Evolutionary conservation across 441 rosid genomes (phyloP), one percentile per base, ranked within the genome.

Genomic region (Jatropha podagrica): DNA sequence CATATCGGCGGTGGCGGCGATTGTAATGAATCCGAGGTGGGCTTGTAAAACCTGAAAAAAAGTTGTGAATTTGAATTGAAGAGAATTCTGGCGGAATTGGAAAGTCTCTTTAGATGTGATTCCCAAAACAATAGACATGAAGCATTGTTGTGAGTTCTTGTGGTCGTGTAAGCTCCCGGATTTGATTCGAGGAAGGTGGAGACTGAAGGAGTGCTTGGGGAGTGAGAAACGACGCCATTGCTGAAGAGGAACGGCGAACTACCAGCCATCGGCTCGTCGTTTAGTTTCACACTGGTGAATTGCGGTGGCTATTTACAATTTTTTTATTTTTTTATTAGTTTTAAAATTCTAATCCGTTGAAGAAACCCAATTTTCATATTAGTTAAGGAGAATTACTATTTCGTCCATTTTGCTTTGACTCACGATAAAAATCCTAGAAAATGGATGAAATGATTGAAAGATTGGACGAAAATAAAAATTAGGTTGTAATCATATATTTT

Each of bases 111-210:
- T 74, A 90, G 65, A 82, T 92, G 95, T 32, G 91, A 83, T 18
- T 84, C 89, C 97, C 97, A 94, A 75, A 90, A 91, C 78, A 92
- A 77, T 73, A 92, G 77, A 63, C 82, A 81, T 15, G 86, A 72
- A 7, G 74, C 86, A 58, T 73, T 84, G 82, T 85, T 76, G 82
- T 86, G 88, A 40, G 97, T 91, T 59, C 98, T 87, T 9, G 97
- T 84, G 74, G 97, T 92, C 6, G 97, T 89, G 85, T 92, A 92
- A 26, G 96, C 95, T 52, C 96, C 97, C 67, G 90, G 72, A 68
- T 77, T 89, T 38, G 92, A 85, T 77, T 92, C 80, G 74, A 92
- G 97, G 82, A 94, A 85, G 65, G 87, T 77, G 37, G 95, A 37
- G 55, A 88, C 89, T 0, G 90, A 73, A 72, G 95, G 92, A 55